Conservation (phyloP, 805 yeast genomes). For the Candida nonsorbophila region DNA sequence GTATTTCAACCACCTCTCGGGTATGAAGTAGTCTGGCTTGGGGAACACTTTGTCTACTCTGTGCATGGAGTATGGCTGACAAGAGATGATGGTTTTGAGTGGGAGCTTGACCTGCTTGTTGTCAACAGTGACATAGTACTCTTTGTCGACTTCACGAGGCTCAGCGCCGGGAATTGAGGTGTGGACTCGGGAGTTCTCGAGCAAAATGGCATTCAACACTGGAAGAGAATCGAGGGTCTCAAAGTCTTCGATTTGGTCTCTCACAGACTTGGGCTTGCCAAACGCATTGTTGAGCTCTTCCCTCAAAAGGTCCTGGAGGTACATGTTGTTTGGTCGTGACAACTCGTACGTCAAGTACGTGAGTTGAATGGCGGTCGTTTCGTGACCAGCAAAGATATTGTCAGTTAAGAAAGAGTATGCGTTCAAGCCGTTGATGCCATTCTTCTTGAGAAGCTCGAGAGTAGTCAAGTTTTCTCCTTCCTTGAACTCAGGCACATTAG, state of each 20-base stretch:
- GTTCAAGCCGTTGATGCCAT: constrained; percentile 23
- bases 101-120: constrained; percentile 36
- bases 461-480: constrained; percentile 21
- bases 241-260: constrained; percentile 18
- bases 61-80: constrained; percentile 65
- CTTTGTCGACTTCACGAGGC: constrained; percentile 45
- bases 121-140: constrained; percentile 18
- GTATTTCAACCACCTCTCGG: constrained; percentile 56
- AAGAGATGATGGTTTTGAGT: constrained; percentile 49
- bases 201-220: constrained; percentile 53
- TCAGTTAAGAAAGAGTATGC: constrained; percentile 45
- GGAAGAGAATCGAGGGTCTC: constrained; percentile 51
- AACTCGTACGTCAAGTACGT: constrained; percentile 56
- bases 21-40: constrained; percentile 47
- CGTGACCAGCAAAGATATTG: constrained; percentile 74
- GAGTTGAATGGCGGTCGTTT: constrained; percentile 65
- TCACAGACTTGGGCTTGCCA: constrained; percentile 21
- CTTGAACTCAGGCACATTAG: constrained; percentile 16
- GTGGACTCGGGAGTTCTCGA: constrained; percentile 58
- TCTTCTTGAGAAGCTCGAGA: constrained; percentile 26
- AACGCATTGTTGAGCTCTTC: constrained; percentile 39
- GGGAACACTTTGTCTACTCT: constrained; percentile 46
- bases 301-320: constrained; percentile 43
- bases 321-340: constrained; percentile 42
- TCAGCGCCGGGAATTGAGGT: constrained; percentile 74